Evolutionary conservation across 208 protist species (phyloP).

Genomic region (Leishmania guyanensis): DNA sequence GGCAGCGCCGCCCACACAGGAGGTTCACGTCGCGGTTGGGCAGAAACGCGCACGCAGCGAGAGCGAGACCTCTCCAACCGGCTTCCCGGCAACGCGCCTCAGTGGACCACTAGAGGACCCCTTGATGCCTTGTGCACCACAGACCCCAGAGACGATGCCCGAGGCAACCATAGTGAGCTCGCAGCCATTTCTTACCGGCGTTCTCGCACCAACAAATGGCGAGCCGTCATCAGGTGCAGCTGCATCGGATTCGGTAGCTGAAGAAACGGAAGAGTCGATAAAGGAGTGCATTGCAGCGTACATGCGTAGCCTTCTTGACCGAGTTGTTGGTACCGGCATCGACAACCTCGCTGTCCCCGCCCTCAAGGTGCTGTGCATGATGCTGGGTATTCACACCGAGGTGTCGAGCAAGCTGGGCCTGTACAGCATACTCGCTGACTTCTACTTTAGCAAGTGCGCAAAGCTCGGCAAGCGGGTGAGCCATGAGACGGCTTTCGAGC

Average conservation of each 20-base stretch:
- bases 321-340: constrained; percentile 73
- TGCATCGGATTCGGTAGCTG: background rate
- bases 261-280: constrained; percentile 35
- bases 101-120: background rate
- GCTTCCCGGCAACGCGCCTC: background rate
- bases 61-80: background rate
- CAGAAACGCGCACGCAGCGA: constrained; percentile 13
- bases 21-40: background rate
- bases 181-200: background rate
- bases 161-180: background rate
- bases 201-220: background rate
- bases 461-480: constrained; percentile 85
- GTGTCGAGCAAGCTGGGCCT: constrained; percentile 56
- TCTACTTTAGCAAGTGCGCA: constrained; percentile 85
- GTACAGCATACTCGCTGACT: constrained; percentile 81
- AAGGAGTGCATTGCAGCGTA: constrained; percentile 71
- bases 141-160: background rate
- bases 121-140: background rate
- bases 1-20: too few species aligned
- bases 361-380: constrained; percentile 72
- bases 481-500: constrained; percentile 45
- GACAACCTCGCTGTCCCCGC: constrained; percentile 62
- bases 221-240: background rate
- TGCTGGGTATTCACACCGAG: constrained; percentile 63
- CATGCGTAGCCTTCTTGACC: constrained; percentile 76